Evolutionary conservation across 495 filamentous ascomycete genomes (phyloP).

Genomic region (Neurospora sp.): DNA sequence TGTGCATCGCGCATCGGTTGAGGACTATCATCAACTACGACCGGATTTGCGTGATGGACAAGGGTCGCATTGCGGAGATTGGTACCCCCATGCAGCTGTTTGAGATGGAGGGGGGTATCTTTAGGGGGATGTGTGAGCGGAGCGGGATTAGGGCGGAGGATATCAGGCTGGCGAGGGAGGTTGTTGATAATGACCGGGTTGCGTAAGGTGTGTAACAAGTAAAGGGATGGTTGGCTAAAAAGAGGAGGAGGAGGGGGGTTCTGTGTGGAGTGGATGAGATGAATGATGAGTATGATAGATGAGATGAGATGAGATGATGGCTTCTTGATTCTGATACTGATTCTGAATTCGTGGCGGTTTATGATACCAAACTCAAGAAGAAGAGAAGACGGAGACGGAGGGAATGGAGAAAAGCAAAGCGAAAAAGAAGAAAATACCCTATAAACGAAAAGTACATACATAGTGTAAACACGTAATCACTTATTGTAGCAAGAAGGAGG

Average conservation of each 20-base stretch:
- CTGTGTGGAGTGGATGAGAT: background rate
- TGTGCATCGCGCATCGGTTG: slow-evolving; percentile 92
- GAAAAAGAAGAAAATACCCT: background rate
- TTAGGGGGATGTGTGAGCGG: slow-evolving; percentile 84
- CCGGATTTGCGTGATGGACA: slow-evolving; percentile 91
- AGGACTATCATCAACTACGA: slow-evolving; percentile 92
- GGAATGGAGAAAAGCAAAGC: background rate
- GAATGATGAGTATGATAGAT: background rate
- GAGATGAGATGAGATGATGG: background rate
- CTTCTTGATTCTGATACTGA: background rate
- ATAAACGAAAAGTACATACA: background rate
- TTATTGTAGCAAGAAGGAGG: background rate
- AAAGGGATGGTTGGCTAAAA: background rate
- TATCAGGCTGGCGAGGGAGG: slow-evolving; percentile 34
- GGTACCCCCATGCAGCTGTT: slow-evolving; percentile 66
- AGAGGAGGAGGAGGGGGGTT: fast-evolving
- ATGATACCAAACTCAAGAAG: background rate
- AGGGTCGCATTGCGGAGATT: slow-evolving; percentile 75
- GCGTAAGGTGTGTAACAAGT: background rate
- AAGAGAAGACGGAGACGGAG: background rate
- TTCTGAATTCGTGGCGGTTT: background rate
- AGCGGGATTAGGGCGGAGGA: slow-evolving; percentile 76
- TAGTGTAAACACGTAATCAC: background rate
- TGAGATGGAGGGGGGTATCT: slow-evolving; percentile 54
- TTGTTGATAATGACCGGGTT: background rate